Evolutionary conservation across 129 eudicot species (phyloP), one percentile per base, ranked within the genome.

Genomic region (Helianthus tuberosus): DNA sequence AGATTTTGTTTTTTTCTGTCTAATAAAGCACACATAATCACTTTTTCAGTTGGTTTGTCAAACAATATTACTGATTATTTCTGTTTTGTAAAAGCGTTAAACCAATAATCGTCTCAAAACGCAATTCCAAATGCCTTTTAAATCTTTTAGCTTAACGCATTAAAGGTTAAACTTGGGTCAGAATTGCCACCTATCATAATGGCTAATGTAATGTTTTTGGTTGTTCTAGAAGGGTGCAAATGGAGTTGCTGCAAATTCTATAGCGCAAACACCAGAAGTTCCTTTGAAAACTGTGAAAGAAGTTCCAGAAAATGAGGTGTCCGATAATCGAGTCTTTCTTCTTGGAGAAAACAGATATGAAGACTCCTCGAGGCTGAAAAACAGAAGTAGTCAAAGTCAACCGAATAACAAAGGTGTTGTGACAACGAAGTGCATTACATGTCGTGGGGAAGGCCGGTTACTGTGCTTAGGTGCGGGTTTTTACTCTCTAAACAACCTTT

Each of bases 261-360:
- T 66, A 38, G 50, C 81, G 7, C 46, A 76, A 66, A 67, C 48
- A 63, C 69, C 88, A 1, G 86, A 79, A 63, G 44, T 67, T 76
- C 85, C 86, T 83, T 51, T 77, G 62, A 77, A 29, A 62, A 46
- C 47, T 69, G 85, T 81, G 49, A 77, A 81, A 44, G 88, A 83
- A 73, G 80, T 83, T 14, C 49, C 79, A 74, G 86, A 83, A 79
- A 10, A 57, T 41, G 75, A 78, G 23, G 79, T 66, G 50, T 76
- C 81, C 14, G 67, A 57, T 11, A 62, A 81, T 69, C 77, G 89
- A 35, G 98, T 93, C 66, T 93, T 79, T 90, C 98, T 93, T 81
- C 97, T 93, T 53, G 98, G 98, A 69, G 98, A 93, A 85, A 93
- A 93, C 60, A 70, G 98, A 67, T 93, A 91, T 90, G 98, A 93